These are phyloP conservation scores for Diversispora eburnea DNA, from an alignment of 192 early-diverging fungal genomes.

Conservation along the genomic window DNA sequence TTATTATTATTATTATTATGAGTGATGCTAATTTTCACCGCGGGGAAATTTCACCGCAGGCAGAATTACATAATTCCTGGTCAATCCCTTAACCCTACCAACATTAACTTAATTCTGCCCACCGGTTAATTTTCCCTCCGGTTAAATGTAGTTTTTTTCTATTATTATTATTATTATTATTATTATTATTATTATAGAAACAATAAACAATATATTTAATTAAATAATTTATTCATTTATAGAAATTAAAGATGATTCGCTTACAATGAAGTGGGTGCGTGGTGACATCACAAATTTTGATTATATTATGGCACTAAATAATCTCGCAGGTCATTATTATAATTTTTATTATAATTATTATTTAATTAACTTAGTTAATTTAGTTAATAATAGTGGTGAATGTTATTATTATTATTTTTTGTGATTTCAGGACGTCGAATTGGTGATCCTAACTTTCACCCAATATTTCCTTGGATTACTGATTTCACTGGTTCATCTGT, in stretches of 20 bases:
- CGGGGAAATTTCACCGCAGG: too few species aligned
- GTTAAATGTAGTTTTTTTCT: too few species aligned
- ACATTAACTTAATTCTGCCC: too few species aligned
- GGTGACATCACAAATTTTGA: constrained; percentile 90
- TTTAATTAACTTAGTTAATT: too few species aligned
- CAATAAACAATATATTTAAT: neutral
- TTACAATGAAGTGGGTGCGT: constrained; percentile 67
- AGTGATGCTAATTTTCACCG: too few species aligned
- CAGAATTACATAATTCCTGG: too few species aligned
- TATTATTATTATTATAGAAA: neutral
- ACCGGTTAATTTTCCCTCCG: too few species aligned
- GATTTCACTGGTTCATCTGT: constrained; percentile 55
- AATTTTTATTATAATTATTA: neutral
- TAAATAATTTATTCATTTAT: neutral
- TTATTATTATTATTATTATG: too few species aligned
- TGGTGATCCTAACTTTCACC: constrained; percentile 66
- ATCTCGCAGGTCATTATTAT: constrained; percentile 61
- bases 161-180: too few species aligned
- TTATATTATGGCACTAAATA: constrained; percentile 90
- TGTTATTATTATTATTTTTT: neutral
- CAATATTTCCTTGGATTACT: constrained; percentile 67
- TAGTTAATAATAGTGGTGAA: neutral
- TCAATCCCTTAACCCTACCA: too few species aligned
- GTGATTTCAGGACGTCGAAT: constrained; percentile 47
- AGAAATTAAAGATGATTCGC: constrained; percentile 46